A percentile compares a stretch with the other conserved stretches of the same genome.
Evolutionary conservation across 2,329 filamentous ascomycete genomes (phyloP).

Genomic region (Colletotrichum sp.): DNA sequence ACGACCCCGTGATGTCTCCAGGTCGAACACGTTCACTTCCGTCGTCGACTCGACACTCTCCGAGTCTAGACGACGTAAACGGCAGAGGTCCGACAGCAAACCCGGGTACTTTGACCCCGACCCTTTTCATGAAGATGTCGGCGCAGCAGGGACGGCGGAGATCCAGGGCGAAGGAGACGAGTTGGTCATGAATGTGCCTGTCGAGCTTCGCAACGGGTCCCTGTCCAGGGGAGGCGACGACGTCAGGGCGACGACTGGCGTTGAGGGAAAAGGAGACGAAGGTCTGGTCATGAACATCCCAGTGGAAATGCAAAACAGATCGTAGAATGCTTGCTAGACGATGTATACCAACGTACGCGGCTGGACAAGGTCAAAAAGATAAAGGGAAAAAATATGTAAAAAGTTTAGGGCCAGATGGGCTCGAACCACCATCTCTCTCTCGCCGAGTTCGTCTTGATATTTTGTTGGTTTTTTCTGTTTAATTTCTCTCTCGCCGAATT

Average conservation of each 20-base stretch:
- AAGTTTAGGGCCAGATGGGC: background rate
- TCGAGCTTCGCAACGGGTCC: background rate
- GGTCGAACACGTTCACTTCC: background rate
- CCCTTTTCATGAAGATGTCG: background rate
- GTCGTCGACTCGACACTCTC: background rate
- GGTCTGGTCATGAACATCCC: conserved; percentile 20
- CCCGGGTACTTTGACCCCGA: conserved; percentile 18
- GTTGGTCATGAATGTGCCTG: conserved; percentile 20
- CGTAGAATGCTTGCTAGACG: background rate
- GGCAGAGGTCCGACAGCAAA: background rate
- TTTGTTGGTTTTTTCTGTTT: no score
- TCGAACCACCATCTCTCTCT: background rate
- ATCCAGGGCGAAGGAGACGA: background rate
- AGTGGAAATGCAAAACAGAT: background rate
- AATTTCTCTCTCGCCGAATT: no score
- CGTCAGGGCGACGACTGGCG: background rate
- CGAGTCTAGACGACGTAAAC: background rate
- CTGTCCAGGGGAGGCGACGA: background rate
- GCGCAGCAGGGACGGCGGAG: background rate
- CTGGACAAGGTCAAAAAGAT: background rate
- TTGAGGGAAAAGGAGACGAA: background rate
- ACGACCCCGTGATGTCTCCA: background rate
- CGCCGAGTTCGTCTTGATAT: background rate
- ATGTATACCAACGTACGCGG: background rate
- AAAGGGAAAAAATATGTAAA: background rate